Evolutionary conservation across 352 stramenopile genomes (phyloP), one percentile per base, ranked within the genome.

Genomic region (Globisporangium abappressorium): DNA sequence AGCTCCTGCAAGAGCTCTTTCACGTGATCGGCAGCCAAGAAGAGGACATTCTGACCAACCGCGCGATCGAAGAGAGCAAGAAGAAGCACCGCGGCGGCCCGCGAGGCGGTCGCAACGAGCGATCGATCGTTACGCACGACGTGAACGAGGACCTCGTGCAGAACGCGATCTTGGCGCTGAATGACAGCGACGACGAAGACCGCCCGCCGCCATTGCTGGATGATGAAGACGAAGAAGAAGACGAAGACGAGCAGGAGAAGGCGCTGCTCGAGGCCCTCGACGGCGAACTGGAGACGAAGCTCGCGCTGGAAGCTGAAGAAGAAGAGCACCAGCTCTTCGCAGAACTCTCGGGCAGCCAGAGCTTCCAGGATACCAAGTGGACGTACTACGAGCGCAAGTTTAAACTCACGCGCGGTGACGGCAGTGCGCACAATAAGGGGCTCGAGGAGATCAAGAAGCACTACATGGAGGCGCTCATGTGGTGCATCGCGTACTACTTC

Each of bases 11-110:
- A 72, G 83, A 89, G 24, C 94, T 99, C 59, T 90, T 99, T 51
- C 69, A 87, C 12, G 89, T 90, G 0, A 98, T 99, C 71, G 97
- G 97, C 33, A 84, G 77, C 47, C 92, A 95, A 55, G 97, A 99
- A 76, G 94, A 97, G 41, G 94, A 98, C 60, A 99, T 98, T 65
- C 81, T 99, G 11, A 88, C 80, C 6, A 81, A 88, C 30, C 84
- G 87, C 26, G 75, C 82, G 0, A 72, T 84, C 41, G 84, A 93
- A 64, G 82, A 93, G 62, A 77, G 66, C 15, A 77, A 82, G 56
- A 78, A 81, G 58, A 53, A 62, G 28, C 74, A 67, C 34, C 66
- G 73, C 33, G 65, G 72, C 5, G 69, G 55, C 43, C 55, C 55
- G n/a, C 28, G 55, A 18, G 55, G 71, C 33, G 62, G 76, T 38